These are phyloP conservation scores for Paulownia fortunei DNA, from an alignment of 257 asterid species.

Conservation along the genomic window DNA sequence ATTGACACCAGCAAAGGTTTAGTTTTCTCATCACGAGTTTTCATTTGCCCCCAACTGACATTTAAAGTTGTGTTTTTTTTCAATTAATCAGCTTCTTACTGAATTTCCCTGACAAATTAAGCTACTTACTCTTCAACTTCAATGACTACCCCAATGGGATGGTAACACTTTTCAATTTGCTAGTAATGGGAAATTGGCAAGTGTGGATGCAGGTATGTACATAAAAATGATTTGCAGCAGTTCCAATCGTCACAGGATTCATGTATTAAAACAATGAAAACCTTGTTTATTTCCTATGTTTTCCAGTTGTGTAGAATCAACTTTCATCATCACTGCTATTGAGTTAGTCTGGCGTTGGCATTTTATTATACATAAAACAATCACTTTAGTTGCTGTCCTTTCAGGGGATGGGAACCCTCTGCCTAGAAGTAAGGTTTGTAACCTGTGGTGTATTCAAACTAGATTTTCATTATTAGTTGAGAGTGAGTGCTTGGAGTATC, in stretches of 20 bases:
- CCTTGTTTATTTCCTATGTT: not conserved
- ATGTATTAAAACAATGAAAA: not conserved
- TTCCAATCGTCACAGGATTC: not conserved
- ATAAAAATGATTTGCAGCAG: not conserved
- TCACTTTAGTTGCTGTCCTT: not conserved
- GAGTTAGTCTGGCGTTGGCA: not conserved
- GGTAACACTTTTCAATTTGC: conserved; percentile 94
- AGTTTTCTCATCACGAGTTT: not conserved
- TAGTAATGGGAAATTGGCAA: conserved; percentile 99
- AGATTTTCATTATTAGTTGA: not conserved
- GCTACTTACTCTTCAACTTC: conserved; percentile 98
- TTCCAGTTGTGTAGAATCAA: not conserved
- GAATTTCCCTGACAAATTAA: conserved; percentile 52
- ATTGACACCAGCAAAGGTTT: not conserved
- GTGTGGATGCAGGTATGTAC: conserved; percentile 88
- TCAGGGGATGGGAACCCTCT: not conserved
- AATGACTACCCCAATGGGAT: conserved; percentile 97
- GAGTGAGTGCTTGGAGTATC: not conserved
- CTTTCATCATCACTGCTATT: not conserved
- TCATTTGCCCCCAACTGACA: not conserved
- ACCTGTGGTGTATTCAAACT: not conserved
- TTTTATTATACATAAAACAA: conserved; percentile 1
- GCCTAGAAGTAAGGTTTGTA: not conserved
- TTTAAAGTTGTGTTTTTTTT: conserved; percentile 1
- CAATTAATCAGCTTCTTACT: conserved; percentile 10